Percentiles rank a stretch among this genome's conserved stretches.
Conservation (phyloP, 768 basidiomycete species). For the Agaricus sinodeliciosus region DNA sequence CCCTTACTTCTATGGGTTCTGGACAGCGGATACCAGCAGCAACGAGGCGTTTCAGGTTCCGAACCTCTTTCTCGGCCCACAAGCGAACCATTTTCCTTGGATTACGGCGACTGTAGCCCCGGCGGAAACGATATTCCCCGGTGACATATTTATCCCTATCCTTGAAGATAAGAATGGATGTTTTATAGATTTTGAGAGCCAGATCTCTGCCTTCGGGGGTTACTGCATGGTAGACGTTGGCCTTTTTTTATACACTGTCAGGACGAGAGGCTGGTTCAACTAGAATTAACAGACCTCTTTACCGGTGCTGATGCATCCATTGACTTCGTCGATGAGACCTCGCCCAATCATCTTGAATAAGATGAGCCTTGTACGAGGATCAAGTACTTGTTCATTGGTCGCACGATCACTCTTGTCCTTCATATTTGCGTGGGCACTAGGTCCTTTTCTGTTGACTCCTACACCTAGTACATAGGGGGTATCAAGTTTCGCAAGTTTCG, state of each 20-base stretch:
- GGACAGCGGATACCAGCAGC: constrained; percentile 85
- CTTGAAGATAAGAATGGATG: constrained; percentile 95
- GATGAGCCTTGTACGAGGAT: constrained; percentile 90
- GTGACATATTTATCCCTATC: constrained; percentile 96
- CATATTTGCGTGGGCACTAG: constrained; percentile 76
- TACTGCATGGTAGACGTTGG: constrained; percentile 94
- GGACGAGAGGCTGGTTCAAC: neutral
- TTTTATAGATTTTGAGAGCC: constrained; percentile 97
- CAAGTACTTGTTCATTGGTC: constrained; percentile 94
- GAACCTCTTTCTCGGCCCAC: constrained; percentile 99
- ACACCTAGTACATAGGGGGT: constrained; percentile 61
- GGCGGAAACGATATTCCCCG: constrained; percentile 92
- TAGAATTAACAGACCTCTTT: constrained; percentile 67
- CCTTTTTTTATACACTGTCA: constrained; percentile 38
- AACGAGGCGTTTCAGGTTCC: constrained; percentile 82
- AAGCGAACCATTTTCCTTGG: constrained; percentile 98
- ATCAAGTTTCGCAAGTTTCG: constrained; percentile 69
- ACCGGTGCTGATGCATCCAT: constrained; percentile 95
- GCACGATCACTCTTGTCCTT: constrained; percentile 98
- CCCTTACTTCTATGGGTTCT: constrained; percentile 86
- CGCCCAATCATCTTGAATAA: constrained; percentile 95
- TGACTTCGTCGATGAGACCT: constrained; percentile 82
- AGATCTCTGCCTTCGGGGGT: constrained; percentile 51
- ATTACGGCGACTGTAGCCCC: constrained; percentile 78
- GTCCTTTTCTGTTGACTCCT: constrained; percentile 89